Conservation (phyloP, 2,329 filamentous ascomycete genomes). For the Trichophyton rubrum region DNA sequence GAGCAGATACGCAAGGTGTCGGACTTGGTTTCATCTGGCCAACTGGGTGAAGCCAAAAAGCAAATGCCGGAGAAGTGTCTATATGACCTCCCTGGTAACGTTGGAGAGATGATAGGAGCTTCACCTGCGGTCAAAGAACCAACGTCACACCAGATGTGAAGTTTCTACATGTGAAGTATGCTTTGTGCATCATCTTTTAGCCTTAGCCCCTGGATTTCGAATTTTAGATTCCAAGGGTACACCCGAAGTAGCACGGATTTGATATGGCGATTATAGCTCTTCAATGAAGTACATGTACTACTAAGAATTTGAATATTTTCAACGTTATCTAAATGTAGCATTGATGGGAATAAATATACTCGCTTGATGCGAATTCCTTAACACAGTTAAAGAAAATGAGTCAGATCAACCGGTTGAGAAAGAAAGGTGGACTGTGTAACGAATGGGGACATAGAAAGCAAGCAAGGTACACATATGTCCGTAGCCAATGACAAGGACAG, state of each 20-base stretch:
- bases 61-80: slow-evolving; percentile 10
- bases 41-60: slow-evolving; percentile 21
- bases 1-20: slow-evolving; percentile 40
- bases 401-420: not conserved
- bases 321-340: not conserved
- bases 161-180: not conserved
- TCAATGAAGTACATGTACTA: not conserved
- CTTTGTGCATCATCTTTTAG: not conserved
- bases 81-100: slow-evolving; percentile 9
- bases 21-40: slow-evolving; percentile 31
- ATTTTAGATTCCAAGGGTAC: not conserved
- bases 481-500: not conserved
- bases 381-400: not conserved
- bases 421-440: not conserved
- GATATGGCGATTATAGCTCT: not conserved
- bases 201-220: not conserved
- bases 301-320: not conserved
- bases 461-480: not conserved
- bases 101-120: slow-evolving; percentile 11
- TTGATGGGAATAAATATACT: not conserved
- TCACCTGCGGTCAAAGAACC: not conserved
- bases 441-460: not conserved
- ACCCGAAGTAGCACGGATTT: not conserved
- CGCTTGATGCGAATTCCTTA: not conserved
- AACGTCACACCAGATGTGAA: not conserved